These are phyloP conservation scores for Lachancea kluyveri DNA, from an alignment of 805 yeast species.

Conservation along the genomic window DNA sequence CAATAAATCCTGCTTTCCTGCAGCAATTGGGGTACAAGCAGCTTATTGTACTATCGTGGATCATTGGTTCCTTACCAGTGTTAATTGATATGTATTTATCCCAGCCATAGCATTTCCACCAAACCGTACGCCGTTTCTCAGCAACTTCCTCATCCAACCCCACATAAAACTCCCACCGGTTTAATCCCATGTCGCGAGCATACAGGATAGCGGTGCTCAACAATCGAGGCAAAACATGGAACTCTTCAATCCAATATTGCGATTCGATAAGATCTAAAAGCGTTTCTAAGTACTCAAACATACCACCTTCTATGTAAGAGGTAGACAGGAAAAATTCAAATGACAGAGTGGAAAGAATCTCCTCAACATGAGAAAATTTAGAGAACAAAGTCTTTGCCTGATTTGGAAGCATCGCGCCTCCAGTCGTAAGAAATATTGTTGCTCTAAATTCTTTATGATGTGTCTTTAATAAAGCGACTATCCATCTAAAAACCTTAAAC, in stretches of 20 bases:
- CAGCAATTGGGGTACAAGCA: slow-evolving; percentile 23
- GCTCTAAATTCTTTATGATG: too few relatives aligned
- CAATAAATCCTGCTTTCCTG: slow-evolving; percentile 14
- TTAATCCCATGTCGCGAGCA: slow-evolving; percentile 23
- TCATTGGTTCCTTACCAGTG: slow-evolving; percentile 18
- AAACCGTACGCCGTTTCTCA: slow-evolving; percentile 23
- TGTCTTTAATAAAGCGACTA: too few relatives aligned
- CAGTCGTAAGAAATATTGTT: too few relatives aligned
- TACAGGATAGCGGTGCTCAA: slow-evolving; percentile 15
- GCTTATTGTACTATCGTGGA: slow-evolving; percentile 18
- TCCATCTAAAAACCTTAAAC: too few relatives aligned
- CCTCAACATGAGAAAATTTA: slow-evolving; percentile 3
- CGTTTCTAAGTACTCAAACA: slow-evolving; percentile 23
- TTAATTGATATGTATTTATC: slow-evolving; percentile 16
- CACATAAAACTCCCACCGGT: slow-evolving; percentile 31
- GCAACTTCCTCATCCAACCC: slow-evolving; percentile 27
- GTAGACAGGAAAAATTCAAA: slow-evolving; percentile 6
- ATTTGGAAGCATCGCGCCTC: too few relatives aligned
- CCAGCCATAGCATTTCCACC: slow-evolving; percentile 27
- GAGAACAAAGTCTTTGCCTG: too few relatives aligned
- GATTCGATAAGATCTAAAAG: slow-evolving; percentile 19
- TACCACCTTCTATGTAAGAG: slow-evolving; percentile 5
- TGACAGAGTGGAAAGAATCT: slow-evolving; percentile 5
- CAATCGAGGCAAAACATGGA: slow-evolving; percentile 6
- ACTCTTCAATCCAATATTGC: slow-evolving; percentile 23